A percentile compares a stretch with the other conserved stretches of the same genome.
Conservation (phyloP, 129 eudicot genomes). For the Tanacetum coccineum region DNA sequence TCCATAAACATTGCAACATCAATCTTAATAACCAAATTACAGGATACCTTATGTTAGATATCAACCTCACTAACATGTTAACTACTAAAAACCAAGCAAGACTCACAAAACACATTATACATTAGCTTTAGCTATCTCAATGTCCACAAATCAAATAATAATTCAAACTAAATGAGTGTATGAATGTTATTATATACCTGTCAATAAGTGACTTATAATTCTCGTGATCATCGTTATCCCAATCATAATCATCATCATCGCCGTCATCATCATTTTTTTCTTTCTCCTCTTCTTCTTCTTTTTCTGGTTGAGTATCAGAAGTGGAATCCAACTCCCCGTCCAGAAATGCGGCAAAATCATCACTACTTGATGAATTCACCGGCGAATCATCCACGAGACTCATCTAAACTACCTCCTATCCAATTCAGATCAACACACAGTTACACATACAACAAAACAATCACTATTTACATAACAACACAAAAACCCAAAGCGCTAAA, state of each 20-base stretch:
- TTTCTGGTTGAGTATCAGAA: slow-evolving; percentile 39
- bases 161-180: slow-evolving; percentile 4
- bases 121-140: slow-evolving; percentile 12
- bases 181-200: slow-evolving; percentile 24
- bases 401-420: slow-evolving; percentile 35
- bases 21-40: slow-evolving; percentile 1
- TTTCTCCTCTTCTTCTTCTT: slow-evolving; percentile 22
- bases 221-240: slow-evolving; percentile 11
- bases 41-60: not conserved
- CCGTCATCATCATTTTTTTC: slow-evolving; percentile 1
- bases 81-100: not conserved
- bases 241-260: not conserved
- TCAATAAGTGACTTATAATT: slow-evolving; percentile 14
- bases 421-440: slow-evolving; percentile 4
- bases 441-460: not conserved
- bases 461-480: not conserved
- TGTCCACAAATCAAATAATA: not conserved
- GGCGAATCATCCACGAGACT: slow-evolving; percentile 51
- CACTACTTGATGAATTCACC: slow-evolving; percentile 55
- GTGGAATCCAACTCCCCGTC: slow-evolving; percentile 49
- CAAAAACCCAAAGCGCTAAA: not conserved
- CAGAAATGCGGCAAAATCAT: slow-evolving; percentile 52
- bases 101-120: slow-evolving; percentile 8
- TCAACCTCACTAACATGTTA: not conserved
- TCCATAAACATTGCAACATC: not conserved